phyloP scores from a whole-genome alignment of 768 basidiomycete genomes.

The Termitomyces sp. region DNA sequence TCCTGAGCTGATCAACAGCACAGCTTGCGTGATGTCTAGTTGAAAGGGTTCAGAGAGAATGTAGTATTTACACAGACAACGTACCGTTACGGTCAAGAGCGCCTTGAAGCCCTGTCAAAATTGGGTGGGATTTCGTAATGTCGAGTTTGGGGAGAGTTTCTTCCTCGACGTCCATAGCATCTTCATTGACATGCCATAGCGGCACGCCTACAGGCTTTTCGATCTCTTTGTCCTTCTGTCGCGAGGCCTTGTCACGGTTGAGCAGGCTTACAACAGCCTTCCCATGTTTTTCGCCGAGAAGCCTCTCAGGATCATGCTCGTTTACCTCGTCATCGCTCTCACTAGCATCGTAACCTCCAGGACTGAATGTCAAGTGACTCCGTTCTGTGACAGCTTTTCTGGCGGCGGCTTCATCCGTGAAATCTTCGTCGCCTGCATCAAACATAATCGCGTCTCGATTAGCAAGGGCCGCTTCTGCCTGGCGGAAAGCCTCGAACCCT shows the following conservation, averaged over 20 bases:
- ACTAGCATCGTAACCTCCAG: constrained; percentile 11
- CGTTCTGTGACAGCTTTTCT: constrained; percentile 31
- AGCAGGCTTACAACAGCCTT: constrained; percentile 45
- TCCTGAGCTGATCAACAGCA: constrained; percentile 40
- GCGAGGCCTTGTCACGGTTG: constrained; percentile 33
- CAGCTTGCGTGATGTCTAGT: constrained; percentile 38
- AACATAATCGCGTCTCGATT: constrained; percentile 28
- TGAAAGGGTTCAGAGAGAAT: constrained; percentile 6
- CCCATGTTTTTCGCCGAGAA: constrained; percentile 39
- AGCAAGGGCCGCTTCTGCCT: constrained; percentile 40
- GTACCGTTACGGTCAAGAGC: constrained; percentile 31
- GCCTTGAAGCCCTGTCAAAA: constrained; percentile 29
- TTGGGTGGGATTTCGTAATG: constrained; percentile 17
- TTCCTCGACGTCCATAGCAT: constrained; percentile 16
- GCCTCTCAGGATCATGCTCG: constrained; percentile 30
- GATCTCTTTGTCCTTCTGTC: constrained; percentile 21
- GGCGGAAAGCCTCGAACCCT: constrained; percentile 38
- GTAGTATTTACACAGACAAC: constrained; percentile 11
- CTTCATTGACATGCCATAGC: constrained; percentile 24
- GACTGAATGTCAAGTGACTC: constrained; percentile 17
- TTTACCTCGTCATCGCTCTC: constrained; percentile 25
- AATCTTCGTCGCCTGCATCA: constrained; percentile 32
- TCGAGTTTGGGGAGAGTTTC: constrained; percentile 9
- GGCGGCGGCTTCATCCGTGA: constrained; percentile 38
- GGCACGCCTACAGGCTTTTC: constrained; percentile 27